A percentile compares a stretch with the other conserved stretches of the same genome.
Conservation (phyloP, 495 filamentous ascomycete genomes). For the Penicillium bialowiezense region DNA sequence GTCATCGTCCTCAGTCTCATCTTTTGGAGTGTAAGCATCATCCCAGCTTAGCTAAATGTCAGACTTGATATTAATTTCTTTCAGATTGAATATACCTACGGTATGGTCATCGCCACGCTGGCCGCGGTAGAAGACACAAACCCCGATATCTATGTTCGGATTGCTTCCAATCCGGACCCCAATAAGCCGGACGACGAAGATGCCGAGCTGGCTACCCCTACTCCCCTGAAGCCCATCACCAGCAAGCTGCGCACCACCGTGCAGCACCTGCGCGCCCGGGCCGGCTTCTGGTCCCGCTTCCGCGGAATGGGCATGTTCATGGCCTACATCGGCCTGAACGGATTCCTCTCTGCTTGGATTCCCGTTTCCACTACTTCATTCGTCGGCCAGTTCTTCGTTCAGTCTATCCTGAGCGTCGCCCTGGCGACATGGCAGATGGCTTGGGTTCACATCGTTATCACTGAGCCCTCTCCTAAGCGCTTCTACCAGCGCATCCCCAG, state of each 20-base stretch:
- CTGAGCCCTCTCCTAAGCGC: conserved; percentile 49
- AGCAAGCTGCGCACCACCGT: conserved; percentile 54
- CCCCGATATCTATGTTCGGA: conserved; percentile 52
- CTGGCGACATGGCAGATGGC: conserved; percentile 50
- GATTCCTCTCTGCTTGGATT: conserved; percentile 21
- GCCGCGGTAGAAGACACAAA: conserved; percentile 61
- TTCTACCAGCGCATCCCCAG: conserved; percentile 51
- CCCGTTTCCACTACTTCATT: conserved; percentile 28
- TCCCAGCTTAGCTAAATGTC: too few species aligned
- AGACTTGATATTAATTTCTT: not conserved
- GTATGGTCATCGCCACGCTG: conserved; percentile 55
- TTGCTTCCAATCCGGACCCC: conserved; percentile 32
- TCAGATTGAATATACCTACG: conserved; percentile 56
- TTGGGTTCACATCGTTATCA: conserved; percentile 63
- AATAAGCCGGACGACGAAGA: conserved; percentile 36
- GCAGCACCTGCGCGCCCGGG: conserved; percentile 53
- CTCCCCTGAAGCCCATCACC: conserved; percentile 52
- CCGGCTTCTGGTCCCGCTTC: conserved; percentile 56
- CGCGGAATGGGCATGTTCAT: conserved; percentile 50
- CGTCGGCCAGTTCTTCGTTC: conserved; percentile 33
- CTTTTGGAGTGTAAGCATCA: conserved; percentile 10
- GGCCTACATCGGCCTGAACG: conserved; percentile 26
- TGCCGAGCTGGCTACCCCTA: conserved; percentile 19
- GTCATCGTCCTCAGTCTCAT: not conserved
- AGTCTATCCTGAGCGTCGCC: conserved; percentile 39